Conservation (phyloP, 495 filamentous ascomycete species). For the Talaromyces proteolyticus region DNA sequence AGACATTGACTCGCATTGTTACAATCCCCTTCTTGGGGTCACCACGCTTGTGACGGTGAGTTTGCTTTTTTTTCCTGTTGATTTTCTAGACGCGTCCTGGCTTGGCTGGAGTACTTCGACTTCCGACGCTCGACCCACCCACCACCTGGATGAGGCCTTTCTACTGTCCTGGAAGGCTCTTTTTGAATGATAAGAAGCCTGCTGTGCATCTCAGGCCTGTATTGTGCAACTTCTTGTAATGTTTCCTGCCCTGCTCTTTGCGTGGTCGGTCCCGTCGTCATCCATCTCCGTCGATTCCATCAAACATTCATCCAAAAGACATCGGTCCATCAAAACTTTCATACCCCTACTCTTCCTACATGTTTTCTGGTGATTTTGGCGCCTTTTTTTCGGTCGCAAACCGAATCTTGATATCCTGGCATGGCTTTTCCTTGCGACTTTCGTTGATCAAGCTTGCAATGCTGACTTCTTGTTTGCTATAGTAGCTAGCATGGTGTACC, state of each 20-base stretch:
- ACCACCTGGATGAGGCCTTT: background rate
- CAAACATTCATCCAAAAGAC: conserved; percentile 38
- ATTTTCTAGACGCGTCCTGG: conserved; percentile 20
- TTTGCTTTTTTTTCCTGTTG: conserved; percentile 25
- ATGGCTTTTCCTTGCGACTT: conserved; percentile 12
- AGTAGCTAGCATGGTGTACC: conserved; percentile 50
- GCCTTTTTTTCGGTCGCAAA: conserved; percentile 30
- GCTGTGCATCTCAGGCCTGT: conserved; percentile 15
- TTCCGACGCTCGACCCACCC: conserved; percentile 40
- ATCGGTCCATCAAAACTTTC: conserved; percentile 30
- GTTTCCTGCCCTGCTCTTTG: conserved; percentile 8
- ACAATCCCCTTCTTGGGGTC: conserved; percentile 35
- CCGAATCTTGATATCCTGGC: conserved; percentile 16
- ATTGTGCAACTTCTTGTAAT: conserved; percentile 6
- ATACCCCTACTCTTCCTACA: conserved; percentile 22
- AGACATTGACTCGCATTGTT: conserved; percentile 18
- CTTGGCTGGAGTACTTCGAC: conserved; percentile 39
- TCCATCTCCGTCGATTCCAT: conserved; percentile 30
- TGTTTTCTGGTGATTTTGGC: conserved; percentile 18
- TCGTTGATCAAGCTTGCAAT: conserved; percentile 32
- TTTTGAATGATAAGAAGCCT: conserved; percentile 11
- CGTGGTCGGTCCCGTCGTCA: conserved; percentile 14
- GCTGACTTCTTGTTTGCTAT: conserved; percentile 35
- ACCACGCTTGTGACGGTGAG: conserved; percentile 48
- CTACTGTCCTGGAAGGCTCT: conserved; percentile 5